Conservation (phyloP, 345 rosid species). For the Triadica sebifera region DNA sequence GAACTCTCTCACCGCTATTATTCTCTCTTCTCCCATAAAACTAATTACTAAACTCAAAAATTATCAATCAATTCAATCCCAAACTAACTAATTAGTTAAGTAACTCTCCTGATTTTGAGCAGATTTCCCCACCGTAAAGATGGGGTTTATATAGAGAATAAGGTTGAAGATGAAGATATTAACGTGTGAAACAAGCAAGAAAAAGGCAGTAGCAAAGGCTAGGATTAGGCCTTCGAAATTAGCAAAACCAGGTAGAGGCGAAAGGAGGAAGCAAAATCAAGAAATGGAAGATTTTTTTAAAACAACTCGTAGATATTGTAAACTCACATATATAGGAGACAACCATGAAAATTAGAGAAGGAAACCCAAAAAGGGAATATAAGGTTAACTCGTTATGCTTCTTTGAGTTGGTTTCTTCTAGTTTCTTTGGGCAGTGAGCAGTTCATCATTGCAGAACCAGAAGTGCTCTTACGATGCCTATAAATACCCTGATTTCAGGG, state of each 20-base stretch:
- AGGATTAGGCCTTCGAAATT: conserved; percentile 11
- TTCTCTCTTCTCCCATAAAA: conserved; percentile 21
- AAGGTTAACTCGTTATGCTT: background rate
- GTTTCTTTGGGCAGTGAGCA: conserved; percentile 7
- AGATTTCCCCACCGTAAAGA: background rate
- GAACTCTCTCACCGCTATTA: conserved; percentile 64
- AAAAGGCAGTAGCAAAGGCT: background rate
- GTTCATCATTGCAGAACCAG: conserved; percentile 23
- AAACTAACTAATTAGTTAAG: too few species aligned
- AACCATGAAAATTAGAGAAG: too few species aligned
- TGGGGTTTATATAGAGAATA: background rate
- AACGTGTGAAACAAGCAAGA: conserved; percentile 31
- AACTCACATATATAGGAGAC: too few species aligned
- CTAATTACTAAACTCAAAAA: too few species aligned
- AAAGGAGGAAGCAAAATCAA: background rate
- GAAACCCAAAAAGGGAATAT: background rate
- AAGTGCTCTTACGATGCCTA: conserved; percentile 17
- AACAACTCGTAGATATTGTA: background rate
- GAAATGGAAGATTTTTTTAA: background rate
- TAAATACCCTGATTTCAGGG: conserved; percentile 33
- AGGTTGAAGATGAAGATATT: background rate
- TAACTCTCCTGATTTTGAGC: too few species aligned
- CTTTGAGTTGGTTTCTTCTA: background rate
- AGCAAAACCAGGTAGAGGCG: conserved; percentile 1
- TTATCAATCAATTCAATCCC: too few species aligned